Conservation (phyloP, 1,139 yeast species). For the Tardiomyces digboiensis region DNA sequence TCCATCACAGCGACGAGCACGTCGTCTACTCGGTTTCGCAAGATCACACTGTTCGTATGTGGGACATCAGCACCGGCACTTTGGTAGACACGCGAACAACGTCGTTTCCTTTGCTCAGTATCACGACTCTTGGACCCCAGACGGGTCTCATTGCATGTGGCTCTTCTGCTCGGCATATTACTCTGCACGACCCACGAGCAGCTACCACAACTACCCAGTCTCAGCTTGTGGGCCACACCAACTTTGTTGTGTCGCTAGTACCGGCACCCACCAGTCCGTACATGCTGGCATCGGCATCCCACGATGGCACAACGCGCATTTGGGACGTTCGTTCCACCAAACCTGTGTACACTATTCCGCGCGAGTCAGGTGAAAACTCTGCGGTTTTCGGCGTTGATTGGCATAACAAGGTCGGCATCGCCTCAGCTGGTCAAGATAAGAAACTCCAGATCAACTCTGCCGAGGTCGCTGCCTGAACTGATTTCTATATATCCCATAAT, state of each 20-base stretch:
- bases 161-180: slow-evolving; percentile 92
- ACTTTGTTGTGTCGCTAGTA: slow-evolving; percentile 75
- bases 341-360: slow-evolving; percentile 75
- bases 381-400: slow-evolving; percentile 87
- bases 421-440: slow-evolving; percentile 93
- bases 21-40: slow-evolving; percentile 93
- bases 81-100: slow-evolving; percentile 85
- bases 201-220: slow-evolving; percentile 39
- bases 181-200: slow-evolving; percentile 80
- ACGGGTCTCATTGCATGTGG: slow-evolving; percentile 74
- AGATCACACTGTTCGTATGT: slow-evolving; percentile 89
- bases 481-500: slow-evolving; percentile 1
- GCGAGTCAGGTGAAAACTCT: slow-evolving; percentile 40
- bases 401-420: slow-evolving; percentile 70
- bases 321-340: slow-evolving; percentile 94
- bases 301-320: slow-evolving; percentile 89
- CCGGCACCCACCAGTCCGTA: slow-evolving; percentile 49
- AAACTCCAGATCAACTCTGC: slow-evolving; percentile 68
- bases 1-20: slow-evolving; percentile 55
- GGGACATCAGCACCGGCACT: slow-evolving; percentile 85
- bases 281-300: slow-evolving; percentile 83
- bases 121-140: slow-evolving; percentile 54
- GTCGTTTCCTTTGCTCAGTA: slow-evolving; percentile 74
- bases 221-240: slow-evolving; percentile 83
- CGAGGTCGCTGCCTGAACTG: too few species aligned